Evolutionary conservation across 2,329 filamentous ascomycete genomes (phyloP).

Genomic region (Chlorencoelia australis): DNA sequence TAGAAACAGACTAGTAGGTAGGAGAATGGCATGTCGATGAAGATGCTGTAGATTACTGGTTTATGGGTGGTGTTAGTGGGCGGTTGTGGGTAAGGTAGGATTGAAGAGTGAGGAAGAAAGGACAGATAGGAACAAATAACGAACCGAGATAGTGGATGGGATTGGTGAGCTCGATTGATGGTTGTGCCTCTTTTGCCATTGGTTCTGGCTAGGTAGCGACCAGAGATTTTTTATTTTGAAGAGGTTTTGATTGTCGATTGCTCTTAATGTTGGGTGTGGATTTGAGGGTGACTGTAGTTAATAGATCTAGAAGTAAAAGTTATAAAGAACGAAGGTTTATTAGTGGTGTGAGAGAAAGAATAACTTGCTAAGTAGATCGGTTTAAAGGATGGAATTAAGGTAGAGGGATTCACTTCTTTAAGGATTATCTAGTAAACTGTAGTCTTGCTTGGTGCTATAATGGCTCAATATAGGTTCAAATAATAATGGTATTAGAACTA

Average conservation of each 20-base stretch:
- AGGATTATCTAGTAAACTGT: too few species aligned
- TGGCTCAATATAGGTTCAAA: too few species aligned
- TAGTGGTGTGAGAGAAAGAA: too few species aligned
- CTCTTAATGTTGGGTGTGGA: too few species aligned
- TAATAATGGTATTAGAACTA: not conserved
- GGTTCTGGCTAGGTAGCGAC: not conserved
- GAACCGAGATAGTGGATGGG: not conserved
- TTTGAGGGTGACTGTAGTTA: too few species aligned
- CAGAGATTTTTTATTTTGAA: not conserved
- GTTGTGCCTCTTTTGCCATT: not conserved
- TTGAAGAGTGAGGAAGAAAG: not conserved
- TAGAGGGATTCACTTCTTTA: too few species aligned
- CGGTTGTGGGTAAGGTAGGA: not conserved
- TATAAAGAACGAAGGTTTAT: too few species aligned
- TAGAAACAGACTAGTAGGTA: constrained; percentile 4
- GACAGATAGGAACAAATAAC: not conserved
- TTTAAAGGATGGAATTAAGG: too few species aligned
- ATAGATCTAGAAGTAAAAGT: too few species aligned
- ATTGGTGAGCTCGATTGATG: not conserved
- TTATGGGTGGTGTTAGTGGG: not conserved
- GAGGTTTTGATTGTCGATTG: too few species aligned
- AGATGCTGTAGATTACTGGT: constrained; percentile 10
- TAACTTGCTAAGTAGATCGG: too few species aligned
- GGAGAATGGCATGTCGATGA: constrained; percentile 10
- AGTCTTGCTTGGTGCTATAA: too few species aligned